Base-by-base conservation (phyloP, 2,329 filamentous ascomycete species). In the Curvularia sp. region DNA sequence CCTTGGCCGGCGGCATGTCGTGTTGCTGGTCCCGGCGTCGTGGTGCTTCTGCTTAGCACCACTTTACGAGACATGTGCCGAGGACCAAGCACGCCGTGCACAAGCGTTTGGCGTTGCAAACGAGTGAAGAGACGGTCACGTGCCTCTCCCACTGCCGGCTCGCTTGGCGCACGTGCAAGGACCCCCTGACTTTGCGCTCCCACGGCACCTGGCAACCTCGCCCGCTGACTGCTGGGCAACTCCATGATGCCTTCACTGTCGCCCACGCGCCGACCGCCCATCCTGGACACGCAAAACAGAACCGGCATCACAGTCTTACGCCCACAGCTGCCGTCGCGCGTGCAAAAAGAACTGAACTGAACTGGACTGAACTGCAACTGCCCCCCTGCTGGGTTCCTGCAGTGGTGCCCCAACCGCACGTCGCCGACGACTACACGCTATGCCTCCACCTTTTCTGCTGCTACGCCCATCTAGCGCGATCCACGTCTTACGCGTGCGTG, bases 311-410 rank as follows among this genome's bases (percentile, higher is more conserved):
- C 18, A 22, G 20, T 22, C 39, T 42, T 42, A 24, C 39, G 3
- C 13, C 15, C 31, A 33, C 8, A 15, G 24, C 43, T 26, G 15
- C 30, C 26, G 24, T 22, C 20, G 33, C 47, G 35, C 35, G 31
- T 33, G 31, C 31, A 47, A 43, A 24, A 26, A 18, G 18, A 18
- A 18, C 18, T 18, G 18, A 18, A 18, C 18, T 18, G 18, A 18
- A 18, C 18, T 18, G 18, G 41, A 31, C 7, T 10, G 5, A 31
- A 31, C 28, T 31, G 5, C 5, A 26, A 39, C 46, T n/a, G 33
- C 48, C 15, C 50, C 50, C 30, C 54, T 44, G 47, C 62, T 53
- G 56, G 48, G 60, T 60, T 58, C 56, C 60, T 68, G 65, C 65
- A 64, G 57, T 58, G 55, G 46, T 46, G 22, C 15, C 58, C 63